A percentile compares a stretch with the other conserved stretches of the same genome.
These are phyloP conservation scores for Talaromyces islandicus DNA, from an alignment of 2,329 filamentous ascomycete genomes.

Conservation along the genomic window DNA sequence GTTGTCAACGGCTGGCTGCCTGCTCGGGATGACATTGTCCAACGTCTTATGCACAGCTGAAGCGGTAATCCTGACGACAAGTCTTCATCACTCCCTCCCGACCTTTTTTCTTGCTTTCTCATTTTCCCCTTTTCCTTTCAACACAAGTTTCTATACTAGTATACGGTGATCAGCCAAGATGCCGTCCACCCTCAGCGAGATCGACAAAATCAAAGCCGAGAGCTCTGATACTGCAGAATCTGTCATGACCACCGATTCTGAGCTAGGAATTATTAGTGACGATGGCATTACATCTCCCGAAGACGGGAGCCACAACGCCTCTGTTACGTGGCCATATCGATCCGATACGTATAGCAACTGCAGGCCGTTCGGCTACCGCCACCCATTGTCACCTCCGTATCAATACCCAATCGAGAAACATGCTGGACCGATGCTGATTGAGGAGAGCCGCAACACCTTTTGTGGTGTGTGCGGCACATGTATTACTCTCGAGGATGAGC, in stretches of 20 bases:
- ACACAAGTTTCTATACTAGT: background rate
- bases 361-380: background rate
- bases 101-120: background rate
- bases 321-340: background rate
- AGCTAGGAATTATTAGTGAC: no score
- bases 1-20: background rate
- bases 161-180: background rate
- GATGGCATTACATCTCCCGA: background rate
- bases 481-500: constrained; percentile 9
- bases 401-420: constrained; percentile 6
- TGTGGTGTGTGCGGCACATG: constrained; percentile 9
- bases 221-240: no score
- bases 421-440: constrained; percentile 8
- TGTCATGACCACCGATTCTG: no score
- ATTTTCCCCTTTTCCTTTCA: background rate
- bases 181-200: background rate
- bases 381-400: background rate
- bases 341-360: background rate
- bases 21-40: background rate
- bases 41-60: background rate
- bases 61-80: constrained; percentile 9
- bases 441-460: background rate
- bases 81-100: background rate
- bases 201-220: no score
- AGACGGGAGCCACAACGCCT: background rate